These are phyloP conservation scores for Fraxinus nigra DNA, from an alignment of 305 asterid genomes.

Conservation along the genomic window DNA sequence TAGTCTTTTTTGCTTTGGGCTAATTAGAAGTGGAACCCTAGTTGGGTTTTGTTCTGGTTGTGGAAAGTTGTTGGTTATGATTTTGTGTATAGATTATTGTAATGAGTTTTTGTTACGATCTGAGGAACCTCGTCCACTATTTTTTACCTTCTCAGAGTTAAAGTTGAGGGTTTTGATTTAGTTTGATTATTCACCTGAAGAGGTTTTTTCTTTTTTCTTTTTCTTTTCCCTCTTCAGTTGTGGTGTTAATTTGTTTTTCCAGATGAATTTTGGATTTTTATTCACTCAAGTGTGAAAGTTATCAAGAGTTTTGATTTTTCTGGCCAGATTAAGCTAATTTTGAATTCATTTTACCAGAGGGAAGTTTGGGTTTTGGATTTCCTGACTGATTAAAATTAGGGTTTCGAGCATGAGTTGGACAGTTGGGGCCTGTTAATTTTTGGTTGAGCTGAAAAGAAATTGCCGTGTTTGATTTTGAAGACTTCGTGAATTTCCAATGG, in stretches of 20 bases:
- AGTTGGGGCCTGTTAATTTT: not conserved
- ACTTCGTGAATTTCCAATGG: slow-evolving; percentile 37
- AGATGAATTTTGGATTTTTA: slow-evolving; percentile 24
- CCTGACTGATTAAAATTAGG: slow-evolving; percentile 18
- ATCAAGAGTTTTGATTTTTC: not conserved
- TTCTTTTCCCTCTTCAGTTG: slow-evolving; percentile 9
- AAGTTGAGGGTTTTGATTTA: slow-evolving; percentile 25
- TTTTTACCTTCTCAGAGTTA: slow-evolving; percentile 20
- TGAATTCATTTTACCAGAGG: not conserved
- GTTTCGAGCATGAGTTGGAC: slow-evolving; percentile 9
- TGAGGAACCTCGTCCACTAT: slow-evolving; percentile 21
- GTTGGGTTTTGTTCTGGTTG: slow-evolving; percentile 8
- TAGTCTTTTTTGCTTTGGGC: slow-evolving; percentile 16
- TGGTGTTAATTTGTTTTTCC: slow-evolving; percentile 17
- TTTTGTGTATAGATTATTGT: slow-evolving; percentile 3
- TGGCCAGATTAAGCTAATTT: not conserved
- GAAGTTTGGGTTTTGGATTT: slow-evolving; percentile 9
- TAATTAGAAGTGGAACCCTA: slow-evolving; percentile 20
- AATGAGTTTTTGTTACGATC: slow-evolving; percentile 24
- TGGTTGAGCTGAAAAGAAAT: slow-evolving; percentile 14
- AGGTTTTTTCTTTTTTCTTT: slow-evolving; percentile 5
- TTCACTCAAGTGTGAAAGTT: not conserved
- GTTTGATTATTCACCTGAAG: slow-evolving; percentile 28
- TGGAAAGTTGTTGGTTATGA: slow-evolving; percentile 9
- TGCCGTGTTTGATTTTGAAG: slow-evolving; percentile 1